These are phyloP conservation scores for Aspergillus egyptiacus DNA, from an alignment of 495 filamentous ascomycete species.

Conservation along the genomic window DNA sequence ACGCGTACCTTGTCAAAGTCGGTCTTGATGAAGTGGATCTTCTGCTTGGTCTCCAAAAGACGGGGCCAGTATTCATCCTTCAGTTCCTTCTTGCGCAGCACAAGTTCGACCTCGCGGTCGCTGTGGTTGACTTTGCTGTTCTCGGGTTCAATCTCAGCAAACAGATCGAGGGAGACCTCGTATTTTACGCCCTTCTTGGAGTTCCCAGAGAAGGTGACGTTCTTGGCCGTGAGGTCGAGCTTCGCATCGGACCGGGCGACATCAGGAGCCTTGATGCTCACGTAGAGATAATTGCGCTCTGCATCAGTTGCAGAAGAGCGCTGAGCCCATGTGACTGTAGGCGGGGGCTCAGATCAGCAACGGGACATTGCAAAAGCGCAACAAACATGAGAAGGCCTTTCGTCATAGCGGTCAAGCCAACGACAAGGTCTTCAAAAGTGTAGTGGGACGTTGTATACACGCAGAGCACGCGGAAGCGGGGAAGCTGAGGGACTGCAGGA, in stretches of 20 bases:
- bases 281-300: slow-evolving; percentile 85
- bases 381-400: neutral
- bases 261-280: slow-evolving; percentile 82
- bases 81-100: slow-evolving; percentile 93
- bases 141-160: slow-evolving; percentile 78
- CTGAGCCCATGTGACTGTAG: slow-evolving; percentile 90
- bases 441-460: slow-evolving; percentile 6
- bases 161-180: slow-evolving; percentile 82
- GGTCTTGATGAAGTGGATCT: slow-evolving; percentile 95
- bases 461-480: slow-evolving; percentile 26
- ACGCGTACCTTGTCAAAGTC: slow-evolving; percentile 86
- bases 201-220: slow-evolving; percentile 73
- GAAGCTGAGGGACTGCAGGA: slow-evolving; percentile 25
- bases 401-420: neutral
- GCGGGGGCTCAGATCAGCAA: slow-evolving; percentile 18
- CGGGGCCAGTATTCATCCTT: slow-evolving; percentile 91
- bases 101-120: slow-evolving; percentile 76
- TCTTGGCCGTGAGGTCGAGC: slow-evolving; percentile 70
- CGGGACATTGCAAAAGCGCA: neutral
- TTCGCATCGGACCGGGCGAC: slow-evolving; percentile 62
- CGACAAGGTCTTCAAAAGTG: neutral
- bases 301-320: slow-evolving; percentile 76
- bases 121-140: slow-evolving; percentile 80
- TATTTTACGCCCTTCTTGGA: slow-evolving; percentile 80
- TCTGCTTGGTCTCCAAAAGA: slow-evolving; percentile 81